Evolutionary conservation across 495 filamentous ascomycete species (phyloP).

Genomic region (Annulohypoxylon nitens): DNA sequence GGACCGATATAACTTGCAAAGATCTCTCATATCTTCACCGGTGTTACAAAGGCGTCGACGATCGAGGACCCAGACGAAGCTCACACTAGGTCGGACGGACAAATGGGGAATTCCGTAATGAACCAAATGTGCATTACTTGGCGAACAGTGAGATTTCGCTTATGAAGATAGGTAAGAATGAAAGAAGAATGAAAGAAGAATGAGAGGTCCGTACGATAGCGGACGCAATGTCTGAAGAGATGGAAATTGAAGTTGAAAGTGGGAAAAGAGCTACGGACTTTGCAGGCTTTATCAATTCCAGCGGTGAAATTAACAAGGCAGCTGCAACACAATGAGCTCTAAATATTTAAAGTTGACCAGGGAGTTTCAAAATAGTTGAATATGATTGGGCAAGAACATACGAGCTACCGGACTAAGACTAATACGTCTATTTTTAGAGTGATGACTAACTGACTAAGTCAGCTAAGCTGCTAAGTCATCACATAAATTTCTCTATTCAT

Average conservation of each 20-base stretch:
- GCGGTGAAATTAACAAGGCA: neutral
- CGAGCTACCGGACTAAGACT: conserved; percentile 1
- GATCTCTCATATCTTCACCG: neutral
- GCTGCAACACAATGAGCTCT: neutral
- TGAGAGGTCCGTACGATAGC: neutral
- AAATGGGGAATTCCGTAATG: neutral
- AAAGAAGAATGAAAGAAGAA: neutral
- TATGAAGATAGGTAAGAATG: neutral
- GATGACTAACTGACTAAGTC: neutral
- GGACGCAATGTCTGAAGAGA: neutral
- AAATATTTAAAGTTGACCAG: neutral
- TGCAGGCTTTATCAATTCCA: neutral
- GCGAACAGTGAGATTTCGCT: neutral
- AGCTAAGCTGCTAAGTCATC: neutral
- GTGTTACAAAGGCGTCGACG: neutral
- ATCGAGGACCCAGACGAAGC: neutral
- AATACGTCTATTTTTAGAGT: neutral
- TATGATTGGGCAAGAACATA: conserved; percentile 6
- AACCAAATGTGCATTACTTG: neutral
- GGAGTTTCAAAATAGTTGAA: neutral
- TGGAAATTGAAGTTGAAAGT: neutral
- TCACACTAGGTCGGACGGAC: neutral
- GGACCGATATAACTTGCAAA: neutral
- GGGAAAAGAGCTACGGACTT: neutral
- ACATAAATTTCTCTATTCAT: neutral